Evolutionary conservation across 495 filamentous ascomycete species (phyloP), one percentile per base, ranked within the genome.

Genomic region (Aspergillus leporis): DNA sequence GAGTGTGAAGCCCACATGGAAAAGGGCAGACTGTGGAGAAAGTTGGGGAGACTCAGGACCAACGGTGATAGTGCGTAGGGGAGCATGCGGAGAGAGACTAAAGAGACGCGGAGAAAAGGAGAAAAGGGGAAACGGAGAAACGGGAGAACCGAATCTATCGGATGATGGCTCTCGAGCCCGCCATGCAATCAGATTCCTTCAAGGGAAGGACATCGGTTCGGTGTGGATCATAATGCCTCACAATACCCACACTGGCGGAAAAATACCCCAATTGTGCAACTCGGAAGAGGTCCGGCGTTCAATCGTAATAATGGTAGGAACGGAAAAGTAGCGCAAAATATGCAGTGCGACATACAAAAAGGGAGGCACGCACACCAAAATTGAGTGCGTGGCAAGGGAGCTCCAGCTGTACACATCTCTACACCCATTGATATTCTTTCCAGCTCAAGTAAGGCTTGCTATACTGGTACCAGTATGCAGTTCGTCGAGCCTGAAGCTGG

Each of bases 91-190:
- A 28, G 49, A 34, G 23, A n/a, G n/a, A 51, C 8, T n/a, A 40
- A 55, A 55, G 55, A 65, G 63, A 61, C 55, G 56, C 63, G 59
- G 59, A 61, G 62, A 65, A 61, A 61, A 14, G 59, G 59, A 66
- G 56, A 65, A 65, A 65, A 55, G 63, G 59, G 57, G 63, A 66
- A 66, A 58, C 45, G 30, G 54, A 32, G 19, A 30, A 16, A 7
- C 5, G 23, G 28, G 25, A 9, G 12, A 49, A 28, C 16, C 12
- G 7, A 25, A 9, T 22, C 7, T 28, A 22, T 49, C 21, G 19
- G 46, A 23, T 36, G 4, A 49, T 4, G 46, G 25, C n/a, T 28
- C 25, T 28, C 25, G 25, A 28, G 3, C 25, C 25, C 25, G 25
- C 25, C 25, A 6, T 6, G 3, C 25, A 28, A 28, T 28, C 25